These are phyloP conservation scores for Leccinum angustisporum DNA, from an alignment of 1,284 basidiomycete species.

Conservation along the genomic window DNA sequence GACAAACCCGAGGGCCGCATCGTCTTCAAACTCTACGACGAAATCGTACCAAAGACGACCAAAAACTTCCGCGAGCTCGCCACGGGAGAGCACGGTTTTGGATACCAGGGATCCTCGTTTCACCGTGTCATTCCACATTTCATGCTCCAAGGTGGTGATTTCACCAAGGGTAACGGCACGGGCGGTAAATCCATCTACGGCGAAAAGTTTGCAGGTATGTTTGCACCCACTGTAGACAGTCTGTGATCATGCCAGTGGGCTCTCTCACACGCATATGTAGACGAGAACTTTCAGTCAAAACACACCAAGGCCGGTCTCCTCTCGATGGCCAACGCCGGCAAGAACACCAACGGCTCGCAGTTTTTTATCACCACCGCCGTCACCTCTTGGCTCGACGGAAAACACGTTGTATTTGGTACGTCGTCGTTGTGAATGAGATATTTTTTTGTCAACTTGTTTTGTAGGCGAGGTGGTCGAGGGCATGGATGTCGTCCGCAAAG, in stretches of 20 bases:
- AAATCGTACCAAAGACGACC: slow-evolving; percentile 70
- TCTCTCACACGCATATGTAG: slow-evolving; percentile 37
- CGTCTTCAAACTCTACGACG: slow-evolving; percentile 82
- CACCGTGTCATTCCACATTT: slow-evolving; percentile 77
- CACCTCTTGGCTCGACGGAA: slow-evolving; percentile 74
- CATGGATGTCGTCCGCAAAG: slow-evolving; percentile 56
- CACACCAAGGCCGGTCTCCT: slow-evolving; percentile 84
- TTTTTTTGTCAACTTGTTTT: not conserved
- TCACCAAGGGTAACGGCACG: slow-evolving; percentile 76
- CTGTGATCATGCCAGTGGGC: not conserved
- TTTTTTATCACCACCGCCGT: slow-evolving; percentile 72
- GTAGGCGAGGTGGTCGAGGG: slow-evolving; percentile 65
- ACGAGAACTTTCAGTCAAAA: slow-evolving; percentile 84
- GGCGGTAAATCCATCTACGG: slow-evolving; percentile 95
- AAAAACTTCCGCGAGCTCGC: slow-evolving; percentile 91
- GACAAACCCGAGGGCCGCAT: slow-evolving; percentile 62
- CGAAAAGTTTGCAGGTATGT: slow-evolving; percentile 54
- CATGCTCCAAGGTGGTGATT: slow-evolving; percentile 73
- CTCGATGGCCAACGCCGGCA: slow-evolving; percentile 86
- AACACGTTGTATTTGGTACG: slow-evolving; percentile 80
- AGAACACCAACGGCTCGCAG: slow-evolving; percentile 61
- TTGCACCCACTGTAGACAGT: not conserved
- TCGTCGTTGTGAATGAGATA: slow-evolving; percentile 1
- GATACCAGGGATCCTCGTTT: slow-evolving; percentile 68
- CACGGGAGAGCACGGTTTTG: slow-evolving; percentile 70